Evolutionary conservation across 768 basidiomycete genomes (phyloP).

Genomic region (Boletus sensibilis): DNA sequence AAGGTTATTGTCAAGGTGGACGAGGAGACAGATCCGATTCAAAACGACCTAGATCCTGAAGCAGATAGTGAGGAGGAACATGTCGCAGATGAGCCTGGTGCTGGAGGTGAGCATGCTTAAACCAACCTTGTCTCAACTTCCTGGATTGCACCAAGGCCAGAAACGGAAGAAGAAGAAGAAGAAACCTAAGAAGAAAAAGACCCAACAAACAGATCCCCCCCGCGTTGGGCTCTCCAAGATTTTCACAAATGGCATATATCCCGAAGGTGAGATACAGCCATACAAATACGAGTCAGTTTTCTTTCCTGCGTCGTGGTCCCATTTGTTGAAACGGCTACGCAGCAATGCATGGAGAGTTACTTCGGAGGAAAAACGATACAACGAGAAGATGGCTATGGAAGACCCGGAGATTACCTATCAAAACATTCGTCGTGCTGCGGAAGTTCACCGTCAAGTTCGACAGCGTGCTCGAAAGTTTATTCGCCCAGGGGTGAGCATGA

Average conservation of each 20-base stretch:
- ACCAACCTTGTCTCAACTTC: neutral
- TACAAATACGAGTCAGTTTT: constrained; percentile 86
- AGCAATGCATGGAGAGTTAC: constrained; percentile 89
- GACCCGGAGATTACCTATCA: constrained; percentile 87
- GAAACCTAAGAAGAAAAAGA: constrained; percentile 83
- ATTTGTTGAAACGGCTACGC: constrained; percentile 5
- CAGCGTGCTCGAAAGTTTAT: constrained; percentile 78
- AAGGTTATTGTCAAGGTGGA: constrained; percentile 10
- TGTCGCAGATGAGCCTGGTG: constrained; percentile 22
- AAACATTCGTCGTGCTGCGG: constrained; percentile 87
- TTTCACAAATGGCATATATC: constrained; percentile 82
- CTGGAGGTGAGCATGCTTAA: constrained; percentile 27
- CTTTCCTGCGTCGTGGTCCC: neutral
- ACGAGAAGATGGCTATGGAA: constrained; percentile 73
- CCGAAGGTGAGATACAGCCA: constrained; percentile 87
- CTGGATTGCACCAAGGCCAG: constrained; percentile 39
- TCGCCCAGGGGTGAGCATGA: constrained; percentile 91
- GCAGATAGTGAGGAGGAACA: constrained; percentile 37
- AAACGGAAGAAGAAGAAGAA: constrained; percentile 96
- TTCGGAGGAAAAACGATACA: constrained; percentile 84
- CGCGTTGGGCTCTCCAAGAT: constrained; percentile 85
- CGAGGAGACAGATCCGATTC: constrained; percentile 11
- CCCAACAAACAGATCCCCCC: constrained; percentile 88
- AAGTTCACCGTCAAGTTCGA: constrained; percentile 93
- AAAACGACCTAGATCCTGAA: constrained; percentile 23